A percentile compares a stretch with the other conserved stretches of the same genome.
Evolutionary conservation across 176 grass and related monocot species (phyloP).

Genomic region (Eremochloa ophiuroides): DNA sequence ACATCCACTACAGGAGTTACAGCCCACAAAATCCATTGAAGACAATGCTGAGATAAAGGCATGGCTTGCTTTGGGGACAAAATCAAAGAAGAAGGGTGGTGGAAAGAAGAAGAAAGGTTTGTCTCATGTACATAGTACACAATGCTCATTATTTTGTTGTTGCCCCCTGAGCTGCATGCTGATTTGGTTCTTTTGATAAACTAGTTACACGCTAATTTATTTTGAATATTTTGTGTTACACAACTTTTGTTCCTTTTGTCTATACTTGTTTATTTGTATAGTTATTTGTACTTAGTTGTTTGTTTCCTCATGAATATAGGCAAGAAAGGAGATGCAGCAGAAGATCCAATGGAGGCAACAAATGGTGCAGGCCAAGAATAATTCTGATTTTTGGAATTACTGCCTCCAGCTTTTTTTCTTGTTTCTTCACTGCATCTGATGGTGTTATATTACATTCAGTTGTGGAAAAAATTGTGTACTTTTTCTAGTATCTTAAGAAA

Average conservation of each 20-base stretch:
- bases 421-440: conserved; percentile 45
- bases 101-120: conserved; percentile 98
- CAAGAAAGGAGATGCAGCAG: conserved; percentile 74
- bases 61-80: conserved; percentile 92
- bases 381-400: conserved; percentile 32
- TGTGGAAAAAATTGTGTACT: conserved; percentile 43
- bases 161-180: neutral
- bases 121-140: neutral
- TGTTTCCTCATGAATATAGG: conserved; percentile 43
- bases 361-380: conserved; percentile 56
- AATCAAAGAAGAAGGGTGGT: conserved; percentile 97
- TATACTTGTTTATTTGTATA: neutral
- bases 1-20: conserved; percentile 57
- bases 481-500: conserved; percentile 17
- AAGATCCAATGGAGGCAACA: conserved; percentile 70
- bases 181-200: neutral
- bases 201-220: neutral
- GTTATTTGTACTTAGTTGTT: neutral
- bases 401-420: conserved; percentile 31
- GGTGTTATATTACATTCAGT: conserved; percentile 46
- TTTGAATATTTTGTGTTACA: neutral
- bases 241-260: neutral
- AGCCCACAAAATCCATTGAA: conserved; percentile 57
- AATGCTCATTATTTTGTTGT: neutral
- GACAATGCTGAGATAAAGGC: conserved; percentile 80